phyloP scores from a whole-genome alignment of 345 rosid species.

The Camelina neglecta region DNA sequence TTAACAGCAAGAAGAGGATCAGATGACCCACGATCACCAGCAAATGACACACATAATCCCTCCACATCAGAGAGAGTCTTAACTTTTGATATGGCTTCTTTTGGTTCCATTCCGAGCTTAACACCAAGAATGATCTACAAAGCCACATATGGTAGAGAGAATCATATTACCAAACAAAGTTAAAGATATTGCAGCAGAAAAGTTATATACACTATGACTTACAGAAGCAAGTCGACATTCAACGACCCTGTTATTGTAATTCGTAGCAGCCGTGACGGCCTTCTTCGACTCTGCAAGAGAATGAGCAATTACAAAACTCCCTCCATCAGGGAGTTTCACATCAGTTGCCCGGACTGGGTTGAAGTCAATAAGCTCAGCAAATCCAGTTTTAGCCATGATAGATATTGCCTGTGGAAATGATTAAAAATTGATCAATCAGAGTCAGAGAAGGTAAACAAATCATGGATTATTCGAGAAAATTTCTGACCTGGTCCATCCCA shows the following conservation, averaged over 20 bases:
- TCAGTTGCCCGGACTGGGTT: conserved; percentile 97
- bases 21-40: conserved; percentile 57
- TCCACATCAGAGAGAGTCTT: conserved; percentile 96
- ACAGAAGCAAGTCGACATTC: conserved; percentile 96
- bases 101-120: conserved; percentile 84
- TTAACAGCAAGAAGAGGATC: conserved; percentile 90
- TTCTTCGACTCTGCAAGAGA: conserved; percentile 96
- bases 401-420: conserved; percentile 79
- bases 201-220: conserved; percentile 41
- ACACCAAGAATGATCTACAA: conserved; percentile 82
- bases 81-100: conserved; percentile 70
- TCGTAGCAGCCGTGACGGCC: conserved; percentile 94
- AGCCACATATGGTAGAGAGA: conserved; percentile 29
- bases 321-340: conserved; percentile 95
- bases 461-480: neutral
- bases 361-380: conserved; percentile 99
- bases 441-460: conserved; percentile 11
- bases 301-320: conserved; percentile 90
- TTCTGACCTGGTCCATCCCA: conserved; percentile 96
- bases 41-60: conserved; percentile 75
- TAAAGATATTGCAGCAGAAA: conserved; percentile 1
- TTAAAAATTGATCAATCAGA: conserved; percentile 1
- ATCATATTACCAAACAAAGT: conserved; percentile 13
- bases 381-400: conserved; percentile 91
- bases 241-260: conserved; percentile 97